A percentile compares a stretch with the other conserved stretches of the same genome.
Conservation (phyloP, 2,329 filamentous ascomycete species). For the Phyllosticta ampelicida region DNA sequence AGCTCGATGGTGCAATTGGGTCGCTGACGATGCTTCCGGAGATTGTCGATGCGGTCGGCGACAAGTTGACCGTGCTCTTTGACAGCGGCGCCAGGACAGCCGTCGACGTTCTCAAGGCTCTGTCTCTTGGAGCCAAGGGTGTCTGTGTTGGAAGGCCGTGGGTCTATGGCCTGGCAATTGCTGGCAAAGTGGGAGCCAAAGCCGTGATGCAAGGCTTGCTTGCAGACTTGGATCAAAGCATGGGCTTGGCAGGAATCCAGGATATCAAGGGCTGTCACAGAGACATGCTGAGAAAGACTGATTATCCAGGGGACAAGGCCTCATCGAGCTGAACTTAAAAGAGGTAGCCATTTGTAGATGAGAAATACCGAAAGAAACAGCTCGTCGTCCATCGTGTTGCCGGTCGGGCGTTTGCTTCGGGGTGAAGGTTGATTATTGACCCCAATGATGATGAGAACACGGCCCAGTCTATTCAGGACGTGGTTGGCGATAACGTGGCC, state of each 20-base stretch:
- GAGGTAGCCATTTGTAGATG: not conserved
- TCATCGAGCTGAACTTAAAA: conserved; percentile 1
- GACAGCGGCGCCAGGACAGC: conserved; percentile 42
- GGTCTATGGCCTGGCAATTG: conserved; percentile 47
- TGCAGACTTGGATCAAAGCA: conserved; percentile 17
- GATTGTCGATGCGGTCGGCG: conserved; percentile 40
- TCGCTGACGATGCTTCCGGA: conserved; percentile 46
- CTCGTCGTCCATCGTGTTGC: not conserved
- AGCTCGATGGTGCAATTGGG: conserved; percentile 41
- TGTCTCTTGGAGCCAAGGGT: conserved; percentile 45
- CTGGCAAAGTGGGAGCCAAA: conserved; percentile 45
- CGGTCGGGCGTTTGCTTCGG: not conserved
- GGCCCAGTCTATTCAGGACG: too few relatives aligned
- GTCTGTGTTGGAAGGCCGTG: conserved; percentile 48
- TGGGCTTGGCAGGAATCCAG: conserved; percentile 18
- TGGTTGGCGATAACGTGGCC: too few relatives aligned
- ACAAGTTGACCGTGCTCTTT: conserved; percentile 33
- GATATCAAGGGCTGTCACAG: conserved; percentile 12
- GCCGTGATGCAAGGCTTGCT: conserved; percentile 16
- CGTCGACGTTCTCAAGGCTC: conserved; percentile 41
- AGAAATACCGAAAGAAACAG: not conserved
- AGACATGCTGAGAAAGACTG: not conserved
- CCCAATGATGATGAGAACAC: too few relatives aligned
- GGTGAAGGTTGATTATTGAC: not conserved
- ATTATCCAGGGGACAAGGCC: conserved; percentile 4